Base-by-base conservation (phyloP, 139 green algal genomes). In the Bryopsis sp. region DNA sequence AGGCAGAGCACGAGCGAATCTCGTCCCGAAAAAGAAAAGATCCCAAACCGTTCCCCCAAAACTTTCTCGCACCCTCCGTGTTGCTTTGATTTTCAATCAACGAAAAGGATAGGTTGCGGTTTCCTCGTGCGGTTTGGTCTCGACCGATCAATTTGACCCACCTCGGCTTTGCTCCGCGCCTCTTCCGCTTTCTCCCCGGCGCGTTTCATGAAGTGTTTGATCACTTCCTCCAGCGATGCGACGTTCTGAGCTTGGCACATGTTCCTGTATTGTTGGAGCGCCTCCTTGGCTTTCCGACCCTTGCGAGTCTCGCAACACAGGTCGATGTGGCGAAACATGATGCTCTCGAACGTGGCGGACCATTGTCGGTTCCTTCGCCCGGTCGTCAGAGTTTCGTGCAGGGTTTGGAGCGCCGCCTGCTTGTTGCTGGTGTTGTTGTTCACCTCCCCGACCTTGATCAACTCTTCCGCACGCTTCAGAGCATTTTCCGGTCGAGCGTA, bases 311-410 rank as follows among this genome's bases (percentile, higher is more conserved):
- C 91, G 62, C 96, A 89, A 72, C 85, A 91, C 50, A 97, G 82
- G 76, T 97, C 91, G 6, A 99, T 76, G 76, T 97, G 93, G 76
- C 92, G 93, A 76, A 97, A 88, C 88, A 99, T 97, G 81, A 98
- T 96, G 62, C 81, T 68, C 77, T 96, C 86, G 58, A 92, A 82
- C 2, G 87, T 87, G 78, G 97, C 95, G 50, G 85, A 87, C 95
- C 95, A 99, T 26, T 90, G 93, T 38, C 93, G 81, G 76, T 97
- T 86, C 65, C 92, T 86, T 82, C 96, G 97, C 6, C 62, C 62
- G 84, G 82, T 95, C 36, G 90, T 97, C 69, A 99, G 82, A 11
- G 97, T 88, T 74, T 99, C 92, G 73, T 98, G 93, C 71, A 99
- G 81, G 5, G 84, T 83, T 74, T 95, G 84, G 48, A 97, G 82